These are phyloP conservation scores for Trichophyton verrucosum DNA, from an alignment of 2,329 filamentous ascomycete genomes.

Conservation along the genomic window DNA sequence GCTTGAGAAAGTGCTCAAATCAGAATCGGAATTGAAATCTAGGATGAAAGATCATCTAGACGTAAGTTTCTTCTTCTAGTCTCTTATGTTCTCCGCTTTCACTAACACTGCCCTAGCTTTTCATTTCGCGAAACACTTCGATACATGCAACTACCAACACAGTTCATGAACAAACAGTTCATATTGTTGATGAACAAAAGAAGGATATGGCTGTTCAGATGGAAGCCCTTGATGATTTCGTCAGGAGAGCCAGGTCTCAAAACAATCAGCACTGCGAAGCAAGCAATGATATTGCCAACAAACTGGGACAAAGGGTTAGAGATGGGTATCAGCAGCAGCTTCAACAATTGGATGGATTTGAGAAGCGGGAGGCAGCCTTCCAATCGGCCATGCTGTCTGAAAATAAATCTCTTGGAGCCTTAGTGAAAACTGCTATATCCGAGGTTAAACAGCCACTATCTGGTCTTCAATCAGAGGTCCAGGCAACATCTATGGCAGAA, in stretches of 20 bases:
- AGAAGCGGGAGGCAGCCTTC: slow-evolving; percentile 55
- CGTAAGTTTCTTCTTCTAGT: slow-evolving; percentile 36
- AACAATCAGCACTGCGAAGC: slow-evolving; percentile 65
- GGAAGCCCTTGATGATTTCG: slow-evolving; percentile 79
- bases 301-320: slow-evolving; percentile 56
- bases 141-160: slow-evolving; percentile 75
- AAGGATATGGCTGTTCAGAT: slow-evolving; percentile 79
- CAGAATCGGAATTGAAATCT: slow-evolving; percentile 64
- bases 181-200: slow-evolving; percentile 81
- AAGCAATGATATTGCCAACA: slow-evolving; percentile 54
- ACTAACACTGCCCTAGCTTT: slow-evolving; percentile 8
- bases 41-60: slow-evolving; percentile 81
- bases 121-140: slow-evolving; percentile 45
- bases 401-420: slow-evolving; percentile 45
- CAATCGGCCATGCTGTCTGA: slow-evolving; percentile 54
- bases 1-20: slow-evolving; percentile 57
- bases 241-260: slow-evolving; percentile 65
- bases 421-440: slow-evolving; percentile 47
- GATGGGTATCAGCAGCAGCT: slow-evolving; percentile 61
- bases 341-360: slow-evolving; percentile 56
- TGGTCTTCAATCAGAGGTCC: slow-evolving; percentile 58
- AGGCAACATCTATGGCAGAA: slow-evolving; percentile 54
- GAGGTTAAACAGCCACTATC: slow-evolving; percentile 57
- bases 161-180: slow-evolving; percentile 80
- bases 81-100: background rate